Evolutionary conservation across 2,329 filamentous ascomycete species (phyloP), one percentile per base, ranked within the genome.

Genomic region (Orbilia quercus): DNA sequence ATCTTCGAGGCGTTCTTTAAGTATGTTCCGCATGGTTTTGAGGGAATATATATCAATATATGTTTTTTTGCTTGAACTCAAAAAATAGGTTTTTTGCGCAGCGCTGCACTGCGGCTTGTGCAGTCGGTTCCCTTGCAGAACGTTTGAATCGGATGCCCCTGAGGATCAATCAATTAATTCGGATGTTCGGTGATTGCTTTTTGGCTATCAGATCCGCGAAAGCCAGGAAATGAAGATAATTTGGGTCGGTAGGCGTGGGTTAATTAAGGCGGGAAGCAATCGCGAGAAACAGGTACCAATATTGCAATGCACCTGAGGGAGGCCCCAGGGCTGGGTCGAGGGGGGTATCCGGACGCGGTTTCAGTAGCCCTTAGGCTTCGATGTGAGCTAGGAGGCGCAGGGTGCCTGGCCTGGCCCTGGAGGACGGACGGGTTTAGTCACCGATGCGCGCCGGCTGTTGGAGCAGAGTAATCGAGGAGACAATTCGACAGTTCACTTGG

Each of bases 1-100:
- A 42, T 73, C 60, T 40, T 73, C 60, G 47, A 73, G 63, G 69
- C 60, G 69, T 53, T 66, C 69, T 66, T 73, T 73, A 73, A 73
- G 69, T 42, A 64, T 57, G 62, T 66, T 73, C 62, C 60, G 69
- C 69, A 73, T 73, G 28, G 69, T 73, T 73, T 69, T 66, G 60
- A 66, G 69, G 12, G 31, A 62, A 47, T 73, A 60, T 69, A 38
- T 23, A 54, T 44, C 45, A 40, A 54, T 48, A 22, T 31, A 9
- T 31, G 28, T 31, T 5, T 31, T 31, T 51, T 53, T 55, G 40
- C 40, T 18, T 44, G 36, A 67, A 67, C 16, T 67, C 42, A 31
- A 53, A 59, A 67, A 66, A 57, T 14, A 11, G 40, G 40, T 22
- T 20, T 22, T 16, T 11, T 28, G 14, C 34, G 14, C 28, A 36